phyloP scores from a whole-genome alignment of 208 protist genomes.

The Leishmania martiniquensis region DNA sequence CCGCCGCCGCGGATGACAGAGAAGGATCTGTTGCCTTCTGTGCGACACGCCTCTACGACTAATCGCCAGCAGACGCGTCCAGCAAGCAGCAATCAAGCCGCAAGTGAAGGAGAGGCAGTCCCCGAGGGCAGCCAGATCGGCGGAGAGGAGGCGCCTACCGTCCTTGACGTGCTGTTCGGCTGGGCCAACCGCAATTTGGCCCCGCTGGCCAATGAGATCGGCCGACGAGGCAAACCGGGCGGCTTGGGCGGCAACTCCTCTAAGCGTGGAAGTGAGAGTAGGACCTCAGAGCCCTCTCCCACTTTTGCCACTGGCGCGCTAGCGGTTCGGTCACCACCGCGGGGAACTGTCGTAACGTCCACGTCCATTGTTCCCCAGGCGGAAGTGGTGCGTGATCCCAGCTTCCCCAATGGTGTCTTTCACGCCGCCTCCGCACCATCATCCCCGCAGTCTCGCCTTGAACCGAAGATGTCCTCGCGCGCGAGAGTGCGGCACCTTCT shows the following conservation, averaged over 20 bases:
- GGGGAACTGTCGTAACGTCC: constrained; percentile 5
- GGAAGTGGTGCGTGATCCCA: not conserved
- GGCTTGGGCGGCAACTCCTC: not conserved
- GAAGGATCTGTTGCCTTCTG: constrained; percentile 52
- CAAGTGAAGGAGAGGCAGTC: not conserved
- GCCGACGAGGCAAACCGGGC: not conserved
- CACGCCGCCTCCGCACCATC: not conserved
- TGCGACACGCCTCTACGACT: constrained; percentile 36
- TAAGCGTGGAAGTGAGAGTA: not conserved
- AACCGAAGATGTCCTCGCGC: constrained; percentile 9
- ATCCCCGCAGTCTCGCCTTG: not conserved
- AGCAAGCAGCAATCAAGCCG: not conserved
- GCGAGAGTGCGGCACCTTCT: constrained; percentile 25
- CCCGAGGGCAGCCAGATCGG: not conserved
- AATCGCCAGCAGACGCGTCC: not conserved
- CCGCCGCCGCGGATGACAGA: constrained; percentile 29
- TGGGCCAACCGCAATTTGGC: constrained; percentile 32
- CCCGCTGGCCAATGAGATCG: constrained; percentile 14
- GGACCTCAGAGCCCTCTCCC: too few relatives aligned
- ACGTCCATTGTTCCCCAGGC: not conserved
- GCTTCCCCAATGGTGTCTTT: not conserved
- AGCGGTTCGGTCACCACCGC: not conserved
- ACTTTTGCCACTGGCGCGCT: not conserved
- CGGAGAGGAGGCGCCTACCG: constrained; percentile 23
- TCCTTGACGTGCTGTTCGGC: constrained; percentile 38